phyloP scores from a whole-genome alignment of 192 early-diverging fungal species.

The Mortierella claussenii region DNA sequence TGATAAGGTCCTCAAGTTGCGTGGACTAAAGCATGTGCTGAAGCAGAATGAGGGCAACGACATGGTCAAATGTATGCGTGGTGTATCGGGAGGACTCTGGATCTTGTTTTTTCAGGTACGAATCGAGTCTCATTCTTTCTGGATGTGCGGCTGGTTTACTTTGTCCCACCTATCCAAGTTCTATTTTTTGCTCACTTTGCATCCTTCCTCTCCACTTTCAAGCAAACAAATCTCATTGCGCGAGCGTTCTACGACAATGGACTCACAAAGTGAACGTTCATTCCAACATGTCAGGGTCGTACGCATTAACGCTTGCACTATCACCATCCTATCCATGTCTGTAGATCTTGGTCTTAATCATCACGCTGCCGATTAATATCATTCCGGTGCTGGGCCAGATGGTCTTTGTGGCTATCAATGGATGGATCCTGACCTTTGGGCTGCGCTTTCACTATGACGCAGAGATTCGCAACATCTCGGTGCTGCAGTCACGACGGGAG shows the following conservation, averaged over 20 bases:
- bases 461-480: conserved; percentile 60
- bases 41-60: conserved; percentile 53
- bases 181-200: background rate
- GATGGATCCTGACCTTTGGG: conserved; percentile 64
- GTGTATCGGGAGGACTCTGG: conserved; percentile 51
- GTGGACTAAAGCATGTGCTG: conserved; percentile 58
- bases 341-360: conserved; percentile 35
- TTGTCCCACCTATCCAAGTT: background rate
- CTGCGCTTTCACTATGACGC: conserved; percentile 63
- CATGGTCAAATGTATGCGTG: conserved; percentile 56
- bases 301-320: background rate
- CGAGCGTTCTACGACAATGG: no score
- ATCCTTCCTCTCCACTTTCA: background rate
- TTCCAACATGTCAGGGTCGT: background rate
- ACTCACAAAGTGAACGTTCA: conserved; percentile 2
- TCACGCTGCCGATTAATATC: conserved; percentile 36
- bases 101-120: conserved; percentile 54
- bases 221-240: no score
- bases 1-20: conserved; percentile 60
- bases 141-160: background rate
- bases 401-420: conserved; percentile 59
- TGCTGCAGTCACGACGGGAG: conserved; percentile 55
- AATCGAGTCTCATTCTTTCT: background rate
- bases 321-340: background rate
- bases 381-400: conserved; percentile 42